Conservation (phyloP, 202 grass and related monocot species). For the Panicum hallii region DNA sequence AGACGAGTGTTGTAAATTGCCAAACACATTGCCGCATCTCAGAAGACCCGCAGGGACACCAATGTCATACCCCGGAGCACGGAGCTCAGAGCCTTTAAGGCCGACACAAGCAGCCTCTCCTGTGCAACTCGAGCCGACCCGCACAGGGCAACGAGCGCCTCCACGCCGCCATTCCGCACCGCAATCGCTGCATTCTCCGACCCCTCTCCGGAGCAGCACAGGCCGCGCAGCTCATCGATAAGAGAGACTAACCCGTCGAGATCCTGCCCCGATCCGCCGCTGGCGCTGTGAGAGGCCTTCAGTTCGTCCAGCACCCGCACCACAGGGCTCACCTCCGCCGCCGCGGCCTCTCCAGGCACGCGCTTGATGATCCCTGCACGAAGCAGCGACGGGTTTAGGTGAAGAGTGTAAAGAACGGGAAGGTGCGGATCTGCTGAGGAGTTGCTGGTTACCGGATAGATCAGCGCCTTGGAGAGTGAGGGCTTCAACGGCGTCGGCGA, state of each 20-base stretch:
- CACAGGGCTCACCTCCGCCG: constrained; percentile 67
- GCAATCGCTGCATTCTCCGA: constrained; percentile 66
- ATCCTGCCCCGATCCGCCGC: constrained; percentile 49
- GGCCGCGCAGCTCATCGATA: constrained; percentile 56
- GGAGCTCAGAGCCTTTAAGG: constrained; percentile 74
- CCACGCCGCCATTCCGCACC: constrained; percentile 73
- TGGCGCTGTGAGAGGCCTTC: constrained; percentile 51
- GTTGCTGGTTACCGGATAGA: constrained; percentile 58
- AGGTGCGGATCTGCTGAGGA: constrained; percentile 35
- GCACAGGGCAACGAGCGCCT: constrained; percentile 67
- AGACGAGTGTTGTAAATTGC: not conserved
- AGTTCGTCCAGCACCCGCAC: constrained; percentile 65
- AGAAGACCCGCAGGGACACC: not conserved
- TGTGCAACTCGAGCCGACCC: constrained; percentile 59
- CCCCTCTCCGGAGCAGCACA: constrained; percentile 71
- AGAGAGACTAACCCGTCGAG: constrained; percentile 51
- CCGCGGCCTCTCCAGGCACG: constrained; percentile 64
- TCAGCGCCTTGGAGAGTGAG: constrained; percentile 86
- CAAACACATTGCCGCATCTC: not conserved
- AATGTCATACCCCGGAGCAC: constrained; percentile 69
- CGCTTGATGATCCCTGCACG: constrained; percentile 82
- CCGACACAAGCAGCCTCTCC: constrained; percentile 53
- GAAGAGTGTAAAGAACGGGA: not conserved
- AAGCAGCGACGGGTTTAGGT: constrained; percentile 6
- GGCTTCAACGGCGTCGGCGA: constrained; percentile 85